phyloP scores from a whole-genome alignment of 306 rosid genomes.

The Gastrolobium bilobum region DNA sequence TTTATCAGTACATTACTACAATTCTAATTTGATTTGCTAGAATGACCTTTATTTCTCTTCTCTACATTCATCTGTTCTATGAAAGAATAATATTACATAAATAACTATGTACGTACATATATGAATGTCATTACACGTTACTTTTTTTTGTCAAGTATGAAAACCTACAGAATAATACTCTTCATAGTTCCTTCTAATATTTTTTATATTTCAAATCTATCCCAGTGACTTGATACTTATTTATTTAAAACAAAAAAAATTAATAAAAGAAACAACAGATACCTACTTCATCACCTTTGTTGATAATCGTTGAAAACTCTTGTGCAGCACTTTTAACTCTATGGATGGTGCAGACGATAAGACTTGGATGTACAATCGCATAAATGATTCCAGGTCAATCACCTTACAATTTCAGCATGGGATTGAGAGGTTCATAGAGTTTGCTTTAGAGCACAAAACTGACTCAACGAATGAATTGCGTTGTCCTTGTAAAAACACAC shows the following conservation, averaged over 20 bases:
- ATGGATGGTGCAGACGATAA: too few relatives aligned
- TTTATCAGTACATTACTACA: neutral
- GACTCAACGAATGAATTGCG: too few relatives aligned
- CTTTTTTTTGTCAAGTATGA: neutral
- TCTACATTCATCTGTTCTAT: neutral
- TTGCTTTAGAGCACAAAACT: too few relatives aligned
- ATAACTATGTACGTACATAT: neutral
- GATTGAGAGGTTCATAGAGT: too few relatives aligned
- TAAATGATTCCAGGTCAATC: too few relatives aligned
- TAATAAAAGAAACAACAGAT: slow-evolving; percentile 6
- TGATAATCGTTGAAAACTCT: too few relatives aligned
- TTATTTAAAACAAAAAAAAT: neutral
- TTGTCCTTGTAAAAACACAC: too few relatives aligned
- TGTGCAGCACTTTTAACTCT: too few relatives aligned
- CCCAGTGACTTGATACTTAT: neutral
- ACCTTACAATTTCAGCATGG: too few relatives aligned
- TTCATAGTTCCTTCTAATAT: neutral
- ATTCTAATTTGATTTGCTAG: neutral
- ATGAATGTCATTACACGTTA: neutral
- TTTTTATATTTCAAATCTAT: neutral
- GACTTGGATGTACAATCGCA: too few relatives aligned
- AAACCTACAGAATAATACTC: neutral
- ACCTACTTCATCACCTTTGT: slow-evolving; percentile 38
- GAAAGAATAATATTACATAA: neutral
- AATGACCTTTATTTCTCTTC: neutral